Evolutionary conservation across 2,329 filamentous ascomycete species (phyloP), one percentile per base, ranked within the genome.

Genomic region (Xylaria sp.): DNA sequence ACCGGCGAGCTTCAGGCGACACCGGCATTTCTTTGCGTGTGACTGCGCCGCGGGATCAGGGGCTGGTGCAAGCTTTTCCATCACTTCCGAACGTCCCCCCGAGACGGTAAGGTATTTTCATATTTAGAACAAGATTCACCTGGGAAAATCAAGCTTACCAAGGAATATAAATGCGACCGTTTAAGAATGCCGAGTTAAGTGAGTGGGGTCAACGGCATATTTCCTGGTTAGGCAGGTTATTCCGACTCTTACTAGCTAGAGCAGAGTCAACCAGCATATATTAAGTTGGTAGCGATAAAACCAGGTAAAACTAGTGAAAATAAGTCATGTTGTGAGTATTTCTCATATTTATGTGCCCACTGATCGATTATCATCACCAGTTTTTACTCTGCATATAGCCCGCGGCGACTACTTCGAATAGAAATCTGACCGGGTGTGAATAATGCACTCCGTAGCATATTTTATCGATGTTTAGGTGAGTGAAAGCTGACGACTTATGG

Each of bases 61-160:
- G 8, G 13, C 8, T 21, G 18, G 42, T 50, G 42, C 23, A 5
- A 10, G 16, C 53, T 70, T 70, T 47, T 48, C 59, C 68, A 70
- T 70, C 3, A n/a, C 29, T 47, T 42, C 16, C n/a, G 13, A 54
- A 12, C 25, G n/a, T 50, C 37, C 29, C 13, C 40, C 10, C 18
- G 13, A n/a, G 27, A 13, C 37, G 6, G 8, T 40, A 23, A 21
- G n/a, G n/a, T 2, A 40, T 27, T 50, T 51, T n/a, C 13, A 23
- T 10, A 55, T 66, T 42, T 18, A 12, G 5, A 42, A 21, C 47
- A 32, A 8, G 27, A 32, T 32, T 42, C 6, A 5, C 32, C 18
- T 4, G 37, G 48, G 32, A 21, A 51, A n/a, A 9, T 10, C 16
- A 54, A 16, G 51, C 51, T 35, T 27, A 21, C 21, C 27, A 51